Conservation (phyloP, 768 basidiomycete genomes). For the Podaxis sp. region DNA sequence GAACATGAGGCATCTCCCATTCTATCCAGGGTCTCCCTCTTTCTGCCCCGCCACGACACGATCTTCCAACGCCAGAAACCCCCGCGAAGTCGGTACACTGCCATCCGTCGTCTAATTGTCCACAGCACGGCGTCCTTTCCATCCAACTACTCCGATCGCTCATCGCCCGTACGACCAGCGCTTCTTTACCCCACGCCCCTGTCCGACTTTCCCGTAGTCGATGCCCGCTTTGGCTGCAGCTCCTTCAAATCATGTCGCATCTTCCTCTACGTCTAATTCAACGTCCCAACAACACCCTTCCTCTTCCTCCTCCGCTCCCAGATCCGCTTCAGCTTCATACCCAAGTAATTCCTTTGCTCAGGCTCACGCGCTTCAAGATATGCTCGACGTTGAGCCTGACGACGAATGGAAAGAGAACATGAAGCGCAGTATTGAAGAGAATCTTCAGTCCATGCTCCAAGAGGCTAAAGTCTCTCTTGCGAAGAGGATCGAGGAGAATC, state of each 20-base stretch:
- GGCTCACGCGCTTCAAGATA: constrained; percentile 18
- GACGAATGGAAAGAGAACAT: constrained; percentile 52
- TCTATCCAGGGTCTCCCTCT: constrained; percentile 7
- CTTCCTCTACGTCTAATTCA: constrained; percentile 8
- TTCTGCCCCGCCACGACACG: neutral
- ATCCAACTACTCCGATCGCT: constrained; percentile 7
- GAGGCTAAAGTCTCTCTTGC: constrained; percentile 64
- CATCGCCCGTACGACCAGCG: constrained; percentile 6
- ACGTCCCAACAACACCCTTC: constrained; percentile 20
- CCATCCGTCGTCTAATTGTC: neutral
- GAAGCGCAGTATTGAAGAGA: constrained; percentile 49
- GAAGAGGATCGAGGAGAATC: constrained; percentile 45
- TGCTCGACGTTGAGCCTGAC: constrained; percentile 48
- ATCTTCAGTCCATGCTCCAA: constrained; percentile 43
- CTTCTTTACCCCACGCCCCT: neutral
- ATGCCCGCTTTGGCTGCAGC: constrained; percentile 36
- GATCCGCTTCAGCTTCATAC: constrained; percentile 2
- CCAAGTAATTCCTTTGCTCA: neutral
- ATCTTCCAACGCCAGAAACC: neutral
- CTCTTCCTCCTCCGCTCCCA: constrained; percentile 21
- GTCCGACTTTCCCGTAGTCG: constrained; percentile 21
- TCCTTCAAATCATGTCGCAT: constrained; percentile 4
- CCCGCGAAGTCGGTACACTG: neutral
- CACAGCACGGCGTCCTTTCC: neutral
- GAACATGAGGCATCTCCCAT: constrained; percentile 52